phyloP scores from a whole-genome alignment of 2,329 filamentous ascomycete genomes.

The Pseudogymnoascus sp. region DNA sequence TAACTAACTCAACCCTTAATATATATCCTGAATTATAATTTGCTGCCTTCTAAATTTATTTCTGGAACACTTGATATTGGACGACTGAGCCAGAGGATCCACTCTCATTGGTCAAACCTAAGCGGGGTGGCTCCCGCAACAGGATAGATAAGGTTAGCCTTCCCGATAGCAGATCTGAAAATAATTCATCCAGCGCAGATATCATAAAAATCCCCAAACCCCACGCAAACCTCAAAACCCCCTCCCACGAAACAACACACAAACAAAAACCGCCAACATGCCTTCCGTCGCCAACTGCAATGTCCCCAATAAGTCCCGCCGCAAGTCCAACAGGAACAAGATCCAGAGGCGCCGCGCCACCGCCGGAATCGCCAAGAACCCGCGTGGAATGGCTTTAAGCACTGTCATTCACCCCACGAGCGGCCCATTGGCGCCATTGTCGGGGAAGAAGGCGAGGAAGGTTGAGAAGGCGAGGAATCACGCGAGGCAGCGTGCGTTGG shows the following conservation, averaged over 20 bases:
- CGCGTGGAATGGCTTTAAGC: slow-evolving; percentile 24
- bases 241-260: background rate
- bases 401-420: slow-evolving; percentile 26
- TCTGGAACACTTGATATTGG: background rate
- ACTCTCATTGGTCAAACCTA: background rate
- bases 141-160: slow-evolving; percentile 4
- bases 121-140: background rate
- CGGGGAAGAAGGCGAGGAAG: slow-evolving; percentile 28
- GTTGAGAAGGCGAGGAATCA: slow-evolving; percentile 26
- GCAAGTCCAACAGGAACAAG: slow-evolving; percentile 24
- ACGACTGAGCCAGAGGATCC: background rate
- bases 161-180: slow-evolving; percentile 8
- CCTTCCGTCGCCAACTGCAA: slow-evolving; percentile 29
- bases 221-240: background rate
- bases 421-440: slow-evolving; percentile 25
- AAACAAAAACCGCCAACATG: slow-evolving; percentile 18
- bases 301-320: slow-evolving; percentile 27
- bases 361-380: slow-evolving; percentile 24
- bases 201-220: slow-evolving; percentile 3
- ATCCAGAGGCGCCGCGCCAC: slow-evolving; percentile 24
- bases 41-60: background rate
- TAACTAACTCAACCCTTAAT: background rate
- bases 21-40: background rate
- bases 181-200: slow-evolving; percentile 3
- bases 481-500: slow-evolving; percentile 25